phyloP scores from a whole-genome alignment of 768 basidiomycete genomes.

The Suillus brevipes region DNA sequence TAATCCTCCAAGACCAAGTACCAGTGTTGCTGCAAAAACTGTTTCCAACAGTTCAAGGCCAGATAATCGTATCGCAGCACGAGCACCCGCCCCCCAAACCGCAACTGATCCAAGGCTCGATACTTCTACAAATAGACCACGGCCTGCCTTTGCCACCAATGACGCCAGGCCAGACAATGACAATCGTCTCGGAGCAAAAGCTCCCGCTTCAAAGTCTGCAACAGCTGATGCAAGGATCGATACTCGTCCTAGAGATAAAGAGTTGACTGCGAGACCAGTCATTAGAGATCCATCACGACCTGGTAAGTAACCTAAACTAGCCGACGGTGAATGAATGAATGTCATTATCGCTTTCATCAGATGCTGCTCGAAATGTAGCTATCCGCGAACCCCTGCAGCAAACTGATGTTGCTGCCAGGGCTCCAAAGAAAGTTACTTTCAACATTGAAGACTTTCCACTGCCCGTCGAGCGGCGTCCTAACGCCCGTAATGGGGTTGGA shows the following conservation, averaged over 20 bases:
- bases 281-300: neutral
- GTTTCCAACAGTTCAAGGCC: no score
- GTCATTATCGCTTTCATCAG: neutral
- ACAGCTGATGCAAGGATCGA: neutral
- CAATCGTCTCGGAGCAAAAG: neutral
- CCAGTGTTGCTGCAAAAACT: neutral
- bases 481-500: neutral
- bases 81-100: no score
- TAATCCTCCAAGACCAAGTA: neutral
- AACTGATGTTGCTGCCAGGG: neutral
- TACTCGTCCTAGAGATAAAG: neutral
- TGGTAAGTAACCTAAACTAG: neutral
- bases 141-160: no score
- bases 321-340: neutral
- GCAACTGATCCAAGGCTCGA: no score
- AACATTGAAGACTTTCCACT: neutral
- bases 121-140: neutral
- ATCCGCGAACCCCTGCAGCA: neutral
- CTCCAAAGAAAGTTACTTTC: constrained; percentile 3
- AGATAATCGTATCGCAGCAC: neutral
- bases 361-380: neutral
- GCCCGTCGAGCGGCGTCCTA: neutral
- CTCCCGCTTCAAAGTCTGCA: neutral
- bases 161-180: neutral
- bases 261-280: neutral